These are phyloP conservation scores for Magnaporthiopsis poae DNA, from an alignment of 2,329 filamentous ascomycete genomes.

Conservation along the genomic window DNA sequence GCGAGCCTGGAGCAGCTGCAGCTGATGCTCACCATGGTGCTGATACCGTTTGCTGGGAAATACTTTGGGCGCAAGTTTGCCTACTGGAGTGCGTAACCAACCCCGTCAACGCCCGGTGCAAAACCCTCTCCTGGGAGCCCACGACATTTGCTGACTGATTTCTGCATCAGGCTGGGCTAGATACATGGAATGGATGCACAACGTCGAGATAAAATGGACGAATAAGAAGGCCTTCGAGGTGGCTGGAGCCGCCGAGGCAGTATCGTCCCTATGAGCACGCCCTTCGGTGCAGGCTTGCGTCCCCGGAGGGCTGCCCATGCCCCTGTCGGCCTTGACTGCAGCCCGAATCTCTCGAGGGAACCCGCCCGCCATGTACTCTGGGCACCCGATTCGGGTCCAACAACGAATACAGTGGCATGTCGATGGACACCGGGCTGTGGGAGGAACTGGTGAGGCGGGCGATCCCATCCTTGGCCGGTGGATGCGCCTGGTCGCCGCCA, in stretches of 20 bases:
- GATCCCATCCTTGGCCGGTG: too few relatives aligned
- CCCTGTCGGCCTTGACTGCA: background rate
- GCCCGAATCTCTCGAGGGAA: background rate
- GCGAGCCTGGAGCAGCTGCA: conserved; percentile 89
- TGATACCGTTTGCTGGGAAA: conserved; percentile 89
- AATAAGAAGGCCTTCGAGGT: conserved; percentile 54
- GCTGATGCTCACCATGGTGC: conserved; percentile 82
- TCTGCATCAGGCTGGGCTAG: conserved; percentile 65
- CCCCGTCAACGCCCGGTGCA: background rate
- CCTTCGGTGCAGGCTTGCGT: background rate
- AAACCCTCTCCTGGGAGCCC: background rate
- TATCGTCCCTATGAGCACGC: conserved; percentile 38
- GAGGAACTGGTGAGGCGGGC: too few relatives aligned
- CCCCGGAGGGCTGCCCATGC: background rate
- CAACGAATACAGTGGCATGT: background rate
- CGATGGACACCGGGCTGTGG: too few relatives aligned
- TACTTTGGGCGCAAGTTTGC: conserved; percentile 90
- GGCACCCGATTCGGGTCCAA: background rate
- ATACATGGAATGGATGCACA: conserved; percentile 90
- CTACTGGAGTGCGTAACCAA: conserved; percentile 70
- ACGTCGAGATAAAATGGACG: conserved; percentile 59
- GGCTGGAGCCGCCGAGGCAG: conserved; percentile 54
- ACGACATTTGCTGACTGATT: conserved; percentile 6
- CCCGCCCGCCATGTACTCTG: background rate
- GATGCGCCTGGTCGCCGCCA: too few relatives aligned